phyloP scores from a whole-genome alignment of 768 basidiomycete genomes.

The Epithele typhae region DNA sequence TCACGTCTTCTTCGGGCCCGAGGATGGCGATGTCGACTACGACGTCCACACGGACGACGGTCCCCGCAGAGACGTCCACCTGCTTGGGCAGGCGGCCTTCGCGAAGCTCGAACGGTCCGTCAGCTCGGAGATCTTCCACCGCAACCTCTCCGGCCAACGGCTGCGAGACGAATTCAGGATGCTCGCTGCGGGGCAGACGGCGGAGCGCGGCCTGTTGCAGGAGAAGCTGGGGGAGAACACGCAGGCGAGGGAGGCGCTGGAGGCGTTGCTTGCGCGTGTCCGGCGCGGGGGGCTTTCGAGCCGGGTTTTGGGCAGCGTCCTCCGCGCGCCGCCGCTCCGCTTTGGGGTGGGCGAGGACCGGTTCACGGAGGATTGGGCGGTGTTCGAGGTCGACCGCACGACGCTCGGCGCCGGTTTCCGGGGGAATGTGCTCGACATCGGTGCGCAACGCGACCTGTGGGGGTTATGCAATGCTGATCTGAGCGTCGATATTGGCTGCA shows the following conservation, averaged over 20 bases:
- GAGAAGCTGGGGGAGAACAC: too few relatives aligned
- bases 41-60: background rate
- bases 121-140: too few relatives aligned
- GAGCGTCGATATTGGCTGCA: too few relatives aligned
- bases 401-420: conserved; percentile 10
- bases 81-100: background rate
- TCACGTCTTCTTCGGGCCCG: conserved; percentile 8
- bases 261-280: conserved; percentile 8
- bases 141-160: too few relatives aligned
- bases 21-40: background rate
- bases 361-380: conserved; percentile 15
- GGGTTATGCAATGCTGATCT: too few relatives aligned
- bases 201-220: too few relatives aligned
- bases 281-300: conserved; percentile 10
- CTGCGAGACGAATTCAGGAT: too few relatives aligned
- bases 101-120: too few relatives aligned
- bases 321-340: conserved; percentile 15
- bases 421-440: conserved; percentile 23
- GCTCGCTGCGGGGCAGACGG: too few relatives aligned
- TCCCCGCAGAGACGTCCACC: background rate
- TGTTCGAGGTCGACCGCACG: conserved; percentile 14
- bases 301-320: conserved; percentile 16
- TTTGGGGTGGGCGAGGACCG: conserved; percentile 4
- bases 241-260: conserved; percentile 12
- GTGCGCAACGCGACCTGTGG: too few relatives aligned